Base-by-base conservation (phyloP, 352 stramenopile genomes). In the Pythium dissotocum region DNA sequence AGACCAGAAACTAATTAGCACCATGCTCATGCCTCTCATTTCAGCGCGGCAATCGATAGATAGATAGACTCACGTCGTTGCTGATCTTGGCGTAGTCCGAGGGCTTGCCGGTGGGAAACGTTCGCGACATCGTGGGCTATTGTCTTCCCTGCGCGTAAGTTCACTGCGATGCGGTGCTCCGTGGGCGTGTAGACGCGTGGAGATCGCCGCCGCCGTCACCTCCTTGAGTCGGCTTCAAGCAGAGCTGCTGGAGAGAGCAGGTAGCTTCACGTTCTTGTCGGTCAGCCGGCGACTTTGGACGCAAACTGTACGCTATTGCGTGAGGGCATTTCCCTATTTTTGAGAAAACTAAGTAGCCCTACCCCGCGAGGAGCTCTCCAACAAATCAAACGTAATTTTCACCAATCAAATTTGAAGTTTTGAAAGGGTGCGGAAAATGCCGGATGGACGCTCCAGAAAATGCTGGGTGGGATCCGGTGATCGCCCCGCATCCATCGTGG, bases 41-140 rank as follows among this genome's bases (percentile, higher is more conserved):
- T 14, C 38, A 46, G 38, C 9, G 38, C 13, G 38, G 6, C 44
- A 42, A 12, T 42, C 63, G 38, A 52, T 46, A 70, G 65, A 13
- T n/a, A 36, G 18, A 42, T 44, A 42, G 44, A 64, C 58, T 64
- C 59, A 91, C 85, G 52, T 93, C 83, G 52, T 80, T 91, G 61
- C 61, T 80, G 58, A 93, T 85, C 74, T 90, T 91, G 71, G 81
- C 66, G 66, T 91, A 93, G 36, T 83, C 80, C 49, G 80, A 75
- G 28, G 81, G 75, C 71, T 88, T 93, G 38, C 78, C 75, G 21
- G 79, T 46, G 44, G 77, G 80, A 63, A 92, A 89, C 60, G 74
- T 60, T 63, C 79, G 82, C 61, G 84, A 82, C 84, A 89, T 89
- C 44, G 61, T 60, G 24, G 28, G 28, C 38, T 12, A 24, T 21